phyloP scores from a whole-genome alignment of 2,329 filamentous ascomycete genomes.

The Ophiostoma sp. region DNA sequence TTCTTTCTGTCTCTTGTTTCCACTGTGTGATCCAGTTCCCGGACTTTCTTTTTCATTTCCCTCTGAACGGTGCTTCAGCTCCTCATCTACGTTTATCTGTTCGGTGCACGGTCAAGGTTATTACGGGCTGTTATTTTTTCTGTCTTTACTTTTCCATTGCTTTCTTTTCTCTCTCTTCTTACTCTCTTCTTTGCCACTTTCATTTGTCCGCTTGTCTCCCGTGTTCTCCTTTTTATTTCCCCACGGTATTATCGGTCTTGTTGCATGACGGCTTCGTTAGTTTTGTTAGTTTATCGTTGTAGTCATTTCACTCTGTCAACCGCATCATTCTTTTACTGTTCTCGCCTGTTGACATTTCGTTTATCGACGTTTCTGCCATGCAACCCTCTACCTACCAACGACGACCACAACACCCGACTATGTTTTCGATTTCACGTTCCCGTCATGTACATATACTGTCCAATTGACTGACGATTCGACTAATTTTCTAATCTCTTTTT shows the following conservation, averaged over 20 bases:
- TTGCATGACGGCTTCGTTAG: neutral
- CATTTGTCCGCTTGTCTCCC: neutral
- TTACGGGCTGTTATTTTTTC: neutral
- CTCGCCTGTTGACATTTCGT: neutral
- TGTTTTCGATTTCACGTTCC: neutral
- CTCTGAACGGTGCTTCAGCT: neutral
- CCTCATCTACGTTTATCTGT: no score
- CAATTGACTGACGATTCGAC: neutral
- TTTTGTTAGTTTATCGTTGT: neutral
- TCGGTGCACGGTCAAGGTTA: no score
- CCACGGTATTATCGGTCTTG: neutral
- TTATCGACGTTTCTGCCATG: neutral
- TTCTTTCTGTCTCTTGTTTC: neutral
- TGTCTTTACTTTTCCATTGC: neutral
- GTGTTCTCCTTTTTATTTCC: neutral
- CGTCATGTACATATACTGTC: neutral
- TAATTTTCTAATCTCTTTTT: neutral
- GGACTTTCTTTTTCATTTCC: neutral
- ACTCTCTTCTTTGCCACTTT: neutral
- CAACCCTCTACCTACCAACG: no score
- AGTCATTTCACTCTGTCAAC: neutral
- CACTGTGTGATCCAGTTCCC: neutral
- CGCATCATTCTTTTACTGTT: neutral
- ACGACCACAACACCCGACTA: neutral
- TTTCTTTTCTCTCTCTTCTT: neutral